Evolutionary conservation across 768 basidiomycete species (phyloP).

Genomic region (Psilocybe tampanensis): DNA sequence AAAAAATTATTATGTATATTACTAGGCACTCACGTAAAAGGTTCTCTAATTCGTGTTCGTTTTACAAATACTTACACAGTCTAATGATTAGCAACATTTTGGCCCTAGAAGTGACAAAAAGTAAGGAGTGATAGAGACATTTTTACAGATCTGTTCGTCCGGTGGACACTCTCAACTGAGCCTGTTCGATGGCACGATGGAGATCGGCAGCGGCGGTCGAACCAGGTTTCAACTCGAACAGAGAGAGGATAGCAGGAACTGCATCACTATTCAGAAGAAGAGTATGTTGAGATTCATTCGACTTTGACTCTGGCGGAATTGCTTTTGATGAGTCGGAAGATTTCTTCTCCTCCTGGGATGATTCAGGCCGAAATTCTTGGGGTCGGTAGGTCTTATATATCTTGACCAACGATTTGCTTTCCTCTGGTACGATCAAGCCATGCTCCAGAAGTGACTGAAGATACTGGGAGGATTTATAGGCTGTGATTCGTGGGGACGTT

Average conservation of each 20-base stretch:
- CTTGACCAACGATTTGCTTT: conserved; percentile 54
- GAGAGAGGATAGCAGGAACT: conserved; percentile 51
- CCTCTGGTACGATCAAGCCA: conserved; percentile 57
- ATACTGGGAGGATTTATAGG: conserved; percentile 72
- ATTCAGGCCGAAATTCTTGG: not conserved
- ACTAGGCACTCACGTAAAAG: no score
- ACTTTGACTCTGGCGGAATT: not conserved
- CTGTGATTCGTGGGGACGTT: no score
- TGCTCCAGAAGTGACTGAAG: conserved; percentile 59
- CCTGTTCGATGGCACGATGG: conserved; percentile 69
- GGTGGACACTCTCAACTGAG: conserved; percentile 32
- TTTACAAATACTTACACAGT: no score
- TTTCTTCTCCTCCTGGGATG: not conserved
- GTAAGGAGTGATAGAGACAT: no score
- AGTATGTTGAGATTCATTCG: conserved; percentile 8
- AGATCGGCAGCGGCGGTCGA: conserved; percentile 50
- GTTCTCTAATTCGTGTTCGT: no score
- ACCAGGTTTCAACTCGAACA: conserved; percentile 44
- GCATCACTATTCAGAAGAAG: conserved; percentile 50
- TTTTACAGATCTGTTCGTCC: not conserved
- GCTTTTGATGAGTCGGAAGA: not conserved
- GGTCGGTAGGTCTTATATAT: conserved; percentile 45
- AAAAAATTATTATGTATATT: no score
- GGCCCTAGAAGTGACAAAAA: no score
- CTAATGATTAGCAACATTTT: no score